Evolutionary conservation across 2,329 filamentous ascomycete species (phyloP).

Genomic region (Alternaria metachromatica): DNA sequence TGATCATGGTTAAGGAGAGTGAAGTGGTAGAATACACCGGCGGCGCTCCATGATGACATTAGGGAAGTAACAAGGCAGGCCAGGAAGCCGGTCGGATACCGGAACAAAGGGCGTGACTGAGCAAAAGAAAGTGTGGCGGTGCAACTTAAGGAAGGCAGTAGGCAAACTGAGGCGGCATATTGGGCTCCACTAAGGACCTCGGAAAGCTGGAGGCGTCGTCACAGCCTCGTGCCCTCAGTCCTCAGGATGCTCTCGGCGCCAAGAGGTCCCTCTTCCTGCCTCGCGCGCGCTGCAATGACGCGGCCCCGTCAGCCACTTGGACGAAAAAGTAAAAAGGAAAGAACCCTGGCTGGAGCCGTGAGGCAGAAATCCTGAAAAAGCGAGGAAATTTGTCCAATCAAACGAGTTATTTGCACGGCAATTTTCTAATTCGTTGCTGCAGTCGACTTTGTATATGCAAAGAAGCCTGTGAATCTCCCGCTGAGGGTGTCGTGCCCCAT

Average conservation of each 20-base stretch:
- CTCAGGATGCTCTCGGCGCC: not conserved
- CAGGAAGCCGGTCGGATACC: not conserved
- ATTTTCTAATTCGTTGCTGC: not conserved
- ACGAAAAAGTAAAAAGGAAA: not conserved
- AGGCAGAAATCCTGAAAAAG: not conserved
- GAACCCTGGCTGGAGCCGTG: not conserved
- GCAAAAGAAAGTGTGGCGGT: not conserved
- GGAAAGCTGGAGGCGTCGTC: rapidly evolving
- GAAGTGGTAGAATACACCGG: not conserved
- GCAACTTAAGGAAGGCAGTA: not conserved
- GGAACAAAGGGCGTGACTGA: not conserved
- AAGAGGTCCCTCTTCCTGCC: not conserved
- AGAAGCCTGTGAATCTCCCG: not conserved
- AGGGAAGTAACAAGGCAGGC: not conserved
- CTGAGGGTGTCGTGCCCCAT: not conserved
- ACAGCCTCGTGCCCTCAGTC: not conserved
- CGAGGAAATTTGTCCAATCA: not conserved
- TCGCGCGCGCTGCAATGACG: not conserved
- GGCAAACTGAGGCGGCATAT: not conserved
- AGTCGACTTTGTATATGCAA: not conserved
- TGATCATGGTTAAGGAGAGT: not conserved
- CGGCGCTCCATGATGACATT: not conserved
- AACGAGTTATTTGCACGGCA: not conserved
- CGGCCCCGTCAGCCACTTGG: not conserved
- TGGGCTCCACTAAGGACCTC: rapidly evolving